Base-by-base conservation (phyloP, 2,329 filamentous ascomycete species). In the Annulohypoxylon truncatum region DNA sequence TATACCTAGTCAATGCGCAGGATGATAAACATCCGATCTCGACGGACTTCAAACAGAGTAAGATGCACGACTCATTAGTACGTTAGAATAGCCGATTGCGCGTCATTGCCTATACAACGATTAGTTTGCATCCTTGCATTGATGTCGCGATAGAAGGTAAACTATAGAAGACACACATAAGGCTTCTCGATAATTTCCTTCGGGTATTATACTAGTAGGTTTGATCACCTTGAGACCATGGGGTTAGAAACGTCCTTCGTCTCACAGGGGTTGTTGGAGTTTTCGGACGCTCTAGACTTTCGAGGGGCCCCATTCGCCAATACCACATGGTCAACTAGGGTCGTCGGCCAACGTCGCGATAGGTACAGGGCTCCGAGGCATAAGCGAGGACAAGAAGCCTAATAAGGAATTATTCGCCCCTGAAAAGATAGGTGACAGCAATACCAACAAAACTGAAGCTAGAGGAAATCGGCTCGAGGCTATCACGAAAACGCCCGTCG, bases 231-330 rank as follows among this genome's bases (percentile, higher is more conserved):
- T 15, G 20, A 46, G 53, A 24, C 18, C 20, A 55, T 52, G 53
- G 56, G 61, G 42, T 58, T 61, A 13, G 63, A 68, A 66, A 68
- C 62, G 15, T 42, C 31, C 58, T 38, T 60, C 56, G 66, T 68
- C 66, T 68, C 63, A 58, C 61, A 61, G 59, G 59, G 61, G 24
- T 57, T 44, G 40, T 47, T 54, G 42, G 35, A 31, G 55, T 50
- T 51, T 50, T 51, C 24, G 20, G 46, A 28, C 31, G 42, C 53
- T 44, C 31, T 61, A 50, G 18, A 46, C n/a, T 33, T 50, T 40
- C n/a, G 12, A 57, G 42, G 40, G 52, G 65, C 52, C 28, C 47
- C 24, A 54, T 64, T 40, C 28, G 29, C 40, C 33, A 54, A 53
- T 58, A 56, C 31, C 50, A 44, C 54, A 54, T 35, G 40, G 48